Evolutionary conservation across 352 stramenopile genomes (phyloP).

Genomic region (Phytopythium kandeliae): DNA sequence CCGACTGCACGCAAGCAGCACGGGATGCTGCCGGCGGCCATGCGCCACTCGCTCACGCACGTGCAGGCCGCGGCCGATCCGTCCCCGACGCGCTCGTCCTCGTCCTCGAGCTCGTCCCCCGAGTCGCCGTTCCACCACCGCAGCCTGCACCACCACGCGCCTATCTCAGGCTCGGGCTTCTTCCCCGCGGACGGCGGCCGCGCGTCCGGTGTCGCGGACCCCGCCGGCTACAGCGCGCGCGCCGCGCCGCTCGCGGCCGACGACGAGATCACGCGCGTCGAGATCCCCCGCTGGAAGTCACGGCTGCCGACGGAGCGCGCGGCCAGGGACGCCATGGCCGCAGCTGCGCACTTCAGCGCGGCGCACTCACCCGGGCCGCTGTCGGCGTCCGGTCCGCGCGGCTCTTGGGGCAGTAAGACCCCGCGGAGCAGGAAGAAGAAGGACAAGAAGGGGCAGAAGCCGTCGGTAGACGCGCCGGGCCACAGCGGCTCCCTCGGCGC

Average conservation of each 20-base stretch:
- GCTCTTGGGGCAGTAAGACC: neutral
- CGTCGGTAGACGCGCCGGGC: conserved; percentile 1
- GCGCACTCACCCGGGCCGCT: conserved; percentile 25
- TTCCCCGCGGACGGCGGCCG: conserved; percentile 21
- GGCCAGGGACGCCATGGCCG: conserved; percentile 11
- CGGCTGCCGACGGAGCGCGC: conserved; percentile 49
- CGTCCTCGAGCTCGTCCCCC: conserved; percentile 11
- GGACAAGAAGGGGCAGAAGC: conserved; percentile 2
- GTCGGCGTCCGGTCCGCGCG: conserved; percentile 11
- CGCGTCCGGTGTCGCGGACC: conserved; percentile 9
- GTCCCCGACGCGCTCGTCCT: conserved; percentile 23
- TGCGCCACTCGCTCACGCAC: conserved; percentile 49
- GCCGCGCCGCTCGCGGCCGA: conserved; percentile 15
- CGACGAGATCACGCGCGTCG: conserved; percentile 66
- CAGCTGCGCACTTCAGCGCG: conserved; percentile 8
- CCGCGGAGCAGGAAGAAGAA: conserved; percentile 4
- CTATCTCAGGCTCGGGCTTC: conserved; percentile 18
- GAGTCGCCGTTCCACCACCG: conserved; percentile 12
- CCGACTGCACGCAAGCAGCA: conserved; percentile 20
- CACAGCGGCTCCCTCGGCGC: conserved; percentile 7
- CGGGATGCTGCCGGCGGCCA: conserved; percentile 10
- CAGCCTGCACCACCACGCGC: conserved; percentile 7
- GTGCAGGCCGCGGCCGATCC: conserved; percentile 25
- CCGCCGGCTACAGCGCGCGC: neutral
- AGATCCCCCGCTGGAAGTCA: conserved; percentile 64